These are phyloP conservation scores for Colletotrichum sp. DNA, from an alignment of 2,329 filamentous ascomycete genomes.

Conservation along the genomic window DNA sequence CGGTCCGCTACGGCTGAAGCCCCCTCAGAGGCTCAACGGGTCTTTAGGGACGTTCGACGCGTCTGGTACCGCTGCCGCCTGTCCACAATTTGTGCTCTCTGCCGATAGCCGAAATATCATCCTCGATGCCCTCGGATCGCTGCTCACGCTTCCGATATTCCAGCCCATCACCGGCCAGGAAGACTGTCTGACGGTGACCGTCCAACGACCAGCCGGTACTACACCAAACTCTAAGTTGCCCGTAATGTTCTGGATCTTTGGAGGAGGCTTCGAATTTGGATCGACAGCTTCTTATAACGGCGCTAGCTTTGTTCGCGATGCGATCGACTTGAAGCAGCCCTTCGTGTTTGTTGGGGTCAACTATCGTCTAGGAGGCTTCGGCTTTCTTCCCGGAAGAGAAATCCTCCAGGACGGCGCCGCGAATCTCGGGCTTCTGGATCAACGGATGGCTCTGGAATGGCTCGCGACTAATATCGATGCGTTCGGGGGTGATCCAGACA, in stretches of 20 bases:
- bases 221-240: slow-evolving; percentile 62
- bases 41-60: slow-evolving; percentile 66
- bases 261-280: slow-evolving; percentile 67
- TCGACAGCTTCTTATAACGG: slow-evolving; percentile 58
- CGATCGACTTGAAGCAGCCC: slow-evolving; percentile 58
- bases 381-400: slow-evolving; percentile 74
- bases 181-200: slow-evolving; percentile 67
- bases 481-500: slow-evolving; percentile 81
- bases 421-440: slow-evolving; percentile 76
- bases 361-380: slow-evolving; percentile 77
- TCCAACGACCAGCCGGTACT: slow-evolving; percentile 64
- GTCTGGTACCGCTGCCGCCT: slow-evolving; percentile 62
- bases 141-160: slow-evolving; percentile 63
- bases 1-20: slow-evolving; percentile 69
- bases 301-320: slow-evolving; percentile 48
- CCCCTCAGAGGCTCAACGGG: slow-evolving; percentile 65
- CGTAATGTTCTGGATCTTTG: slow-evolving; percentile 75
- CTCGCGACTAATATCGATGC: slow-evolving; percentile 76
- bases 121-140: slow-evolving; percentile 48
- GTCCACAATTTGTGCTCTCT: slow-evolving; percentile 74
- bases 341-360: slow-evolving; percentile 80
- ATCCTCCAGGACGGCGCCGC: slow-evolving; percentile 69
- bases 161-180: slow-evolving; percentile 61
- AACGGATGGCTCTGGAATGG: slow-evolving; percentile 76
- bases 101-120: slow-evolving; percentile 45